These are phyloP conservation scores for Candida oleophila DNA, from an alignment of 805 yeast genomes.

Conservation along the genomic window DNA sequence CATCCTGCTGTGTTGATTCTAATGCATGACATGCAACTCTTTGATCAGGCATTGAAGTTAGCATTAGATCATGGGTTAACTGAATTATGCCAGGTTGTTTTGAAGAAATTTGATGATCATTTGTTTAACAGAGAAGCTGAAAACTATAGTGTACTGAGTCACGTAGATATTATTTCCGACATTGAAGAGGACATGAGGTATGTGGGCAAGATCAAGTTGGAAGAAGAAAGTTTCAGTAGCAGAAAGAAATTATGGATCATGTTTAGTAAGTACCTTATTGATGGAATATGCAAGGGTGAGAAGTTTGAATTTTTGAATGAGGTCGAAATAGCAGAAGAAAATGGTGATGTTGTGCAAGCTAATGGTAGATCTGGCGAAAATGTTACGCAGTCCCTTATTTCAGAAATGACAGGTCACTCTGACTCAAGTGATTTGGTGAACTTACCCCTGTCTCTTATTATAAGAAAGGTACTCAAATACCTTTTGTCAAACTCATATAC, in stretches of 20 bases:
- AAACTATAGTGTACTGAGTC: background rate
- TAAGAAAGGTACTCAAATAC: constrained; percentile 29
- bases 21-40: constrained; percentile 59
- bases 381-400: background rate
- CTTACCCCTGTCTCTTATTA: constrained; percentile 2
- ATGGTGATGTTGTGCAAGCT: background rate
- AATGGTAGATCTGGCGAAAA: background rate
- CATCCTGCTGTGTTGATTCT: constrained; percentile 74
- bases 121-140: constrained; percentile 11
- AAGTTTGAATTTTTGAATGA: constrained; percentile 14
- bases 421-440: background rate
- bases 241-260: constrained; percentile 75
- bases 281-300: constrained; percentile 24
- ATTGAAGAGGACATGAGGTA: constrained; percentile 42
- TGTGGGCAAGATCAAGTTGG: constrained; percentile 29
- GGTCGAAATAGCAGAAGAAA: constrained; percentile 2
- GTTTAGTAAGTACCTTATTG: constrained; percentile 53
- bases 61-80: constrained; percentile 63
- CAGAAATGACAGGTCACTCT: background rate
- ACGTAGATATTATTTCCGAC: constrained; percentile 1
- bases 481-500: constrained; percentile 30
- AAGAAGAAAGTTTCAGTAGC: constrained; percentile 34
- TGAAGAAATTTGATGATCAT: constrained; percentile 30
- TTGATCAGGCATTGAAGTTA: constrained; percentile 76
- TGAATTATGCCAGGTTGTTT: constrained; percentile 47